Evolutionary conservation across 129 eudicot species (phyloP).

Genomic region (sunflower (Helianthus annuus)): HanXRQr2.0-SUNRISE NC_035446.2:137288855-137289354

Average conservation of each 20-base stretch:
- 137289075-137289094: conserved; percentile 60
- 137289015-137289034: conserved; percentile 10
- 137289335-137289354: background rate
- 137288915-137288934: conserved; percentile 13
- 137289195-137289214: conserved; percentile 31
- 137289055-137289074: conserved; percentile 65
- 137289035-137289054: background rate
- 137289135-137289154: conserved; percentile 52
- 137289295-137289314: background rate
- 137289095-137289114: conserved; percentile 72
- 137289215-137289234: conserved; percentile 20
- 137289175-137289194: conserved; percentile 60
- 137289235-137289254: conserved; percentile 15
- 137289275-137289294: no score
- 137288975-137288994: conserved; percentile 16
- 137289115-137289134: conserved; percentile 50
- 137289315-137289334: background rate
- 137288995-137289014: conserved; percentile 22
- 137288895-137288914: background rate
- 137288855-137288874: background rate
- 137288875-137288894: background rate
- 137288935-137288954: conserved; percentile 25
- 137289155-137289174: conserved; percentile 70
- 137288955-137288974: background rate
- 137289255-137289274: background rate